Evolutionary conservation across 352 stramenopile species (phyloP).

Genomic region (Phytophthora syringae): DNA sequence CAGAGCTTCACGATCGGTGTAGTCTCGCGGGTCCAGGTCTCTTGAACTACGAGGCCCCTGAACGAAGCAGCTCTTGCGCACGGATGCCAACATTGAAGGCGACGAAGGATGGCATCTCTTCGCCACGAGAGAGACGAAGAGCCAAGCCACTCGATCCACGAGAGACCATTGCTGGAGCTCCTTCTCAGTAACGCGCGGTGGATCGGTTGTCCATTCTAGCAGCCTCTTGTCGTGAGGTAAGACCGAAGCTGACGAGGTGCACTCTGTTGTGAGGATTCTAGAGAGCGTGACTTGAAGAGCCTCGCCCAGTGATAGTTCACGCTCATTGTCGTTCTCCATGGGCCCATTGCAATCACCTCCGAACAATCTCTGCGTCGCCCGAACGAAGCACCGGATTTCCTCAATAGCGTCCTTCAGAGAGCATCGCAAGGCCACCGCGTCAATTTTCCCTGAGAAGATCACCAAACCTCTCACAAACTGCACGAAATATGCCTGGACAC

Average conservation of each 20-base stretch:
- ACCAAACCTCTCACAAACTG: conserved; percentile 24
- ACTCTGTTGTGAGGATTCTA: conserved; percentile 19
- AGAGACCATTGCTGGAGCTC: conserved; percentile 31
- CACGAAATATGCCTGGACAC: conserved; percentile 18
- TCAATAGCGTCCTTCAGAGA: conserved; percentile 16
- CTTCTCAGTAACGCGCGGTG: conserved; percentile 6
- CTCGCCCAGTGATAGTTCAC: conserved; percentile 9
- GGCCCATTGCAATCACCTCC: not conserved
- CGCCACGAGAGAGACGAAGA: conserved; percentile 29
- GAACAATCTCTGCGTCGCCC: conserved; percentile 20
- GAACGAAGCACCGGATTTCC: conserved; percentile 28
- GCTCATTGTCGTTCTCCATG: not conserved
- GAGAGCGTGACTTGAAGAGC: conserved; percentile 15
- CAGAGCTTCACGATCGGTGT: conserved; percentile 20
- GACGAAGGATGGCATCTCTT: conserved; percentile 13
- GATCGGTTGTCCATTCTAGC: conserved; percentile 18
- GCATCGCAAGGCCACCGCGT: conserved; percentile 11
- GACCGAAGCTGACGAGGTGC: conserved; percentile 4
- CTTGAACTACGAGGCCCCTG: not conserved
- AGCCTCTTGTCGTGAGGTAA: conserved; percentile 31
- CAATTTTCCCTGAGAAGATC: not conserved
- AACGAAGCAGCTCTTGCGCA: conserved; percentile 32
- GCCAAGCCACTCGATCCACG: conserved; percentile 32
- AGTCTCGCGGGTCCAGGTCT: conserved; percentile 27
- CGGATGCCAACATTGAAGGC: conserved; percentile 15